Conservation (phyloP, 2,329 filamentous ascomycete genomes). For the Pseudocercospora fuligena region DNA sequence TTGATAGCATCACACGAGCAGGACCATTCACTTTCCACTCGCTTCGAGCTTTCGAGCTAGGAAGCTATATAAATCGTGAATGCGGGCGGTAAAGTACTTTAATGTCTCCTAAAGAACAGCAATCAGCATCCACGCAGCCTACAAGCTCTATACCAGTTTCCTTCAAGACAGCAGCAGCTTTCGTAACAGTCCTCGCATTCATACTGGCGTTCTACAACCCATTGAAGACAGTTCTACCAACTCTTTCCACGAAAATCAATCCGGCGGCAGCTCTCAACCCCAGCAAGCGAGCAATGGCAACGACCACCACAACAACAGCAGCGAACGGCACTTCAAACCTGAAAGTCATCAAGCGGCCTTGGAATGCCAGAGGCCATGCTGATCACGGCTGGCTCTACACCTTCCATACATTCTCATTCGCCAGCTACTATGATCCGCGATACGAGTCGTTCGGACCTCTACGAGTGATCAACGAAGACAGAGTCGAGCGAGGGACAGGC, state of each 20-base stretch:
- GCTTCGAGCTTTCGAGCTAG: constrained; percentile 20
- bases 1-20: constrained; percentile 16
- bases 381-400: constrained; percentile 88
- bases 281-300: constrained; percentile 44
- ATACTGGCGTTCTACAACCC: constrained; percentile 52
- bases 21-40: constrained; percentile 13
- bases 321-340: constrained; percentile 36
- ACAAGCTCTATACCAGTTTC: constrained; percentile 21
- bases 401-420: constrained; percentile 86
- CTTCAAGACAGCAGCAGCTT: constrained; percentile 37
- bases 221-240: constrained; percentile 44
- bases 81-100: constrained; percentile 18
- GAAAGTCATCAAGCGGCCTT: constrained; percentile 76
- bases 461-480: constrained; percentile 87
- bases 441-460: constrained; percentile 75
- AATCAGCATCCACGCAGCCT: constrained; percentile 9
- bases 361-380: constrained; percentile 72
- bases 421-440: constrained; percentile 68
- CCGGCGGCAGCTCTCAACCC: constrained; percentile 19
- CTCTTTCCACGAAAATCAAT: constrained; percentile 32
- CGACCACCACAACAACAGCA: constrained; percentile 40
- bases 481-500: constrained; percentile 72
- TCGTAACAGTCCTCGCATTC: constrained; percentile 46
- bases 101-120: constrained; percentile 34
- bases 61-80: constrained; percentile 25